phyloP scores from a whole-genome alignment of 768 basidiomycete genomes.

The Termitomyces sp. region DNA sequence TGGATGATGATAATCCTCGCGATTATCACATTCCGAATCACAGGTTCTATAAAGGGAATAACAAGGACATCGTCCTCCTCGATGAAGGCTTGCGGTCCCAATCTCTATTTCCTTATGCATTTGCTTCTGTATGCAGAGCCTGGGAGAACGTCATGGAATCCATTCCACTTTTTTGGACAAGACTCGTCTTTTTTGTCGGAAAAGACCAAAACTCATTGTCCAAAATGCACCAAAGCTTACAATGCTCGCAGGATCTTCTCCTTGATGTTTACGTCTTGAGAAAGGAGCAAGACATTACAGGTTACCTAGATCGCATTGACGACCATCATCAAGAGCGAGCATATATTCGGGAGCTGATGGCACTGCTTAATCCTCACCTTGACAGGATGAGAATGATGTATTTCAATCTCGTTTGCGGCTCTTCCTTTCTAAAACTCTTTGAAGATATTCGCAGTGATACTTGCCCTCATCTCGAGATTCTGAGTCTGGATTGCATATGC shows the following conservation, averaged over 20 bases:
- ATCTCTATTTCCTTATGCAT: background rate
- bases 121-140: background rate
- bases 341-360: background rate
- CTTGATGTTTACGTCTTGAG: background rate
- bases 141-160: background rate
- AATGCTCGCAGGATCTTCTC: background rate
- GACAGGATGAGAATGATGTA: background rate
- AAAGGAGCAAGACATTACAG: background rate
- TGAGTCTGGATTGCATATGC: background rate
- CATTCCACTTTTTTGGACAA: background rate
- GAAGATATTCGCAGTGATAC: background rate
- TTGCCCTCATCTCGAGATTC: background rate
- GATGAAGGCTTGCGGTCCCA: background rate
- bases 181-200: background rate
- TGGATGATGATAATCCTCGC: background rate
- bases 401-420: background rate
- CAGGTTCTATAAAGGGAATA: background rate
- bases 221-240: background rate
- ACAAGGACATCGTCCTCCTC: background rate
- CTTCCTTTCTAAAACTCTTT: background rate
- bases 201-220: background rate
- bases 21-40: background rate
- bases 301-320: background rate
- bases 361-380: background rate
- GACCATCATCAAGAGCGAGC: background rate